Evolutionary conservation across 1,284 basidiomycete genomes (phyloP).

Genomic region (Phenoliferia sp.): DNA sequence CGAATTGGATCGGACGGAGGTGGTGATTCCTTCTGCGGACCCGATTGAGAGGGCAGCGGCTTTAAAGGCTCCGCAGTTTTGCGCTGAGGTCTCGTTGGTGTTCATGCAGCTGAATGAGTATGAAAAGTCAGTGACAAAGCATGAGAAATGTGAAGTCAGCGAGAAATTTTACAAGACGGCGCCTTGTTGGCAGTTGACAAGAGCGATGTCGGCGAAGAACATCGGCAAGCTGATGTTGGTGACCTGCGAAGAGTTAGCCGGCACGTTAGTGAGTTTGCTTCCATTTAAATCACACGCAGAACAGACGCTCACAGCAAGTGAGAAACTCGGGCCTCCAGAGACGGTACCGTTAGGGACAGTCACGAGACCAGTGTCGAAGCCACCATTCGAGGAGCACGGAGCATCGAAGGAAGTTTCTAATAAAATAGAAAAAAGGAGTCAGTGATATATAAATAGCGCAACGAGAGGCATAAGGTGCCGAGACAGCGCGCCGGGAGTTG

Average conservation of each 20-base stretch:
- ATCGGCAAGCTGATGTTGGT: background rate
- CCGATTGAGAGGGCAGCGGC: constrained; percentile 15
- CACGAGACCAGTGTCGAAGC: constrained; percentile 9
- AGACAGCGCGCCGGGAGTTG: background rate
- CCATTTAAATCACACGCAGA: background rate
- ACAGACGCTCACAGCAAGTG: background rate
- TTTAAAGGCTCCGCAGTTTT: constrained; percentile 12
- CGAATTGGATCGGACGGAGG: background rate
- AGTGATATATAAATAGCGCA: background rate
- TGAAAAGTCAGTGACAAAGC: no score
- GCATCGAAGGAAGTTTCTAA: background rate
- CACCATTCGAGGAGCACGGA: constrained; percentile 8
- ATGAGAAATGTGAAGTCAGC: background rate
- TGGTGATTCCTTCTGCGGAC: constrained; percentile 9
- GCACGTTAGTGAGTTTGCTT: no score
- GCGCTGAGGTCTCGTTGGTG: constrained; percentile 16
- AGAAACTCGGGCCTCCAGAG: background rate
- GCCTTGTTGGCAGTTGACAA: constrained; percentile 18
- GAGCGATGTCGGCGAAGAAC: constrained; percentile 22
- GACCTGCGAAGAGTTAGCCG: background rate
- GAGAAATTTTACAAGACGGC: constrained; percentile 19
- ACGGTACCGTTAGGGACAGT: constrained; percentile 1
- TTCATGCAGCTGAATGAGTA: constrained; percentile 13
- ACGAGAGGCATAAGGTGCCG: background rate
- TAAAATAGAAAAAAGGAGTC: background rate